Evolutionary conservation across 352 stramenopile genomes (phyloP), one percentile per base, ranked within the genome.

Genomic region (Pythium brachiatum): DNA sequence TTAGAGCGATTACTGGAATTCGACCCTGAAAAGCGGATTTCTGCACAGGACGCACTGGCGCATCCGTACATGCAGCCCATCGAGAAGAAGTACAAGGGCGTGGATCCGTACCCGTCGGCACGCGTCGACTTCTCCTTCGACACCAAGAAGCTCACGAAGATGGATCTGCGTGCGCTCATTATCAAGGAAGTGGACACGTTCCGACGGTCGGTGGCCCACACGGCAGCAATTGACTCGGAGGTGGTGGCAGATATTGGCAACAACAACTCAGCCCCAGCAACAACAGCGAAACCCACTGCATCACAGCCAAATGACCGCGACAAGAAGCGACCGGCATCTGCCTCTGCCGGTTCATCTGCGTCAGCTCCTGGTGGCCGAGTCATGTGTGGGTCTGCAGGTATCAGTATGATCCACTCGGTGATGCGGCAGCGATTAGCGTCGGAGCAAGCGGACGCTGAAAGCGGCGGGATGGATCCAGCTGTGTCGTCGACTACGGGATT

Each of bases 51-150:
- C 9, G 84, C 84, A 6, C 68, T 93, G 0, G 55, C 55, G 3
- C 84, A 93, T 46, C 80, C 84, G 20, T 93, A 87, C 41, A 78
- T 94, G 76, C 76, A 86, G 25, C 59, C 81, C 2, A 83, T 90
- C 29, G 84, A 94, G 44, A 70, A 70, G 18, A 89, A 90, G 39
- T 80, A 86, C 68, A 81, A 80, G 34, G 69, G 66, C 6, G 57
- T 63, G 0, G 77, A 87, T 23, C 75, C 77, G 16, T 59, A 73
- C 5, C 63, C 76, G 1, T 66, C 64, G 16, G 54, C 78, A 36
- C 68, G 72, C 5, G 69, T 79, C 1, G 80, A 89, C 57, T 90
- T 91, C 48, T 83, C 79, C 16, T 93, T 91, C 52, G 83, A 93
- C 50, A 69, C 75, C 23, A 85, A 90, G 56, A 90, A 90, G 47